phyloP scores from a whole-genome alignment of 2,329 filamentous ascomycete species.

The Lecanoromycetidae sp. region DNA sequence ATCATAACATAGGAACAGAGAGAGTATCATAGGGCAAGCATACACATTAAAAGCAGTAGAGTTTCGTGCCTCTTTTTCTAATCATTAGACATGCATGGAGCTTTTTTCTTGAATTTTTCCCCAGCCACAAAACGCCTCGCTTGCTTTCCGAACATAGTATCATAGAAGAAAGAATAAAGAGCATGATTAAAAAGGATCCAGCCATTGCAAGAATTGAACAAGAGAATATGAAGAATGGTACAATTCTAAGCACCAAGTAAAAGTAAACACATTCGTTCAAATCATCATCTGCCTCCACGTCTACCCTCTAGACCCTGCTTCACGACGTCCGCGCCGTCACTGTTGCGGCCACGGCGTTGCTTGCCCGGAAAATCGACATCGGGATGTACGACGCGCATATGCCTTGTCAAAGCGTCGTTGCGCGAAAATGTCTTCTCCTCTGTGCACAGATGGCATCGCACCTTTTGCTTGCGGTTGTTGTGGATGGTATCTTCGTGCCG shows the following conservation, averaged over 20 bases:
- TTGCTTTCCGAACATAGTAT: neutral
- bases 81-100: too few species aligned
- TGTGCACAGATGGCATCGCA: conserved; percentile 80
- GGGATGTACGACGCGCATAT: conserved; percentile 89
- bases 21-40: neutral
- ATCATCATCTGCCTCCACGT: conserved; percentile 3
- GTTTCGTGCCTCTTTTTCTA: neutral
- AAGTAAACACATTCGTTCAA: neutral
- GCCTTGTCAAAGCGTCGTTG: conserved; percentile 84
- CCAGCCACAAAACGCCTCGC: conserved; percentile 4
- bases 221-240: too few species aligned
- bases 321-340: conserved; percentile 6
- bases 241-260: too few species aligned
- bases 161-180: neutral
- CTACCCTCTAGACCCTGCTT: conserved; percentile 7
- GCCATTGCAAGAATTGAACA: neutral
- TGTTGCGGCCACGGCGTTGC: conserved; percentile 4
- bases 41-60: neutral
- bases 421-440: conserved; percentile 96
- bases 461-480: conserved; percentile 87
- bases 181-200: neutral
- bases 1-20: neutral
- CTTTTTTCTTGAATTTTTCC: too few species aligned
- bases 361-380: conserved; percentile 67
- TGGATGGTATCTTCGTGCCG: conserved; percentile 96